phyloP scores from a whole-genome alignment of 306 rosid species.

The Ceratonia siliqua region DNA sequence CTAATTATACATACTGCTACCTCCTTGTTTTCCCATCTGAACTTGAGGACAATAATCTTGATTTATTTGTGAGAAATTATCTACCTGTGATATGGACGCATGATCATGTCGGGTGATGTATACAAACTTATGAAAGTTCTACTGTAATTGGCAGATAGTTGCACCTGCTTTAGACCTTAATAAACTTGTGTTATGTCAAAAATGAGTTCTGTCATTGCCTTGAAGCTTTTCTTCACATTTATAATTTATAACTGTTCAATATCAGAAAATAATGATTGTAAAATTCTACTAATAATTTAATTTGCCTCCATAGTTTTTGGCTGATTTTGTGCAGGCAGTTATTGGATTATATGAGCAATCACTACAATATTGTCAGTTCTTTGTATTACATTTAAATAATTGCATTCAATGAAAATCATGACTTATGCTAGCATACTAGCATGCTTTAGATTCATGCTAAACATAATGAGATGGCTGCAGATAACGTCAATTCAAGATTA shows the following conservation, averaged over 20 bases:
- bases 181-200: background rate
- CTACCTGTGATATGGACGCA: background rate
- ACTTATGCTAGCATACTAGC: background rate
- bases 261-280: too few species aligned
- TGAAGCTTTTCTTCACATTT: background rate
- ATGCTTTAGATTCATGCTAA: background rate
- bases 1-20: background rate
- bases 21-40: conserved; percentile 20
- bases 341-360: background rate
- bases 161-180: background rate
- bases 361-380: background rate
- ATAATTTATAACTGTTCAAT: too few species aligned
- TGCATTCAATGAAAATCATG: background rate
- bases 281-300: background rate
- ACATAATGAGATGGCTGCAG: background rate
- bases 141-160: background rate
- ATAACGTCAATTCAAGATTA: conserved; percentile 25
- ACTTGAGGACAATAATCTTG: too few species aligned
- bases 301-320: background rate
- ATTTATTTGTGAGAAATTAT: background rate
- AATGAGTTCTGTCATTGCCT: background rate
- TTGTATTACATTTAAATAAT: background rate
- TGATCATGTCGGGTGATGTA: background rate
- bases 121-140: background rate
- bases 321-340: background rate